Base-by-base conservation (phyloP, 148 eudicot genomes). In the Rheum nobile region DNA sequence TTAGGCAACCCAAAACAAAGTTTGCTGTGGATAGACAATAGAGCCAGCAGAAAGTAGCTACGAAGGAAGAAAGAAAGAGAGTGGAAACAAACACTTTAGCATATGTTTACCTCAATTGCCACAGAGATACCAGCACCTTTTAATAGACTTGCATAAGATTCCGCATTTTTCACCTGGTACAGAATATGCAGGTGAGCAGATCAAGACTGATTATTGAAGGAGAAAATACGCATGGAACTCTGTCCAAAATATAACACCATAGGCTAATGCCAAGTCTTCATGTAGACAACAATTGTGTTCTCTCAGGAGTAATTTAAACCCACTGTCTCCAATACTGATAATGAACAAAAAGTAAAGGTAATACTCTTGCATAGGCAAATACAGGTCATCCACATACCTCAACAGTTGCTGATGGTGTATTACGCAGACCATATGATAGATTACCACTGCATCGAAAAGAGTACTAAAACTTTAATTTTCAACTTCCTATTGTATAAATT, bases 391-490 rank as follows among this genome's bases (percentile, higher is more conserved):
- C 68, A 65, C 84, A 77, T 82, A 92, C 99, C 96, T 72, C 79
- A 41, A 90, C 76, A 74, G 88, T 88, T 55, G 97, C 96, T 73
- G 92, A 87, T 22, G 86, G 79, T 72, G 97, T 88, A 76, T 88
- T 90, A 41, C 97, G 91, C 65, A 95, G 96, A 74, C 99, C 99
- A 82, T 84, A 88, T 35, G 99, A 85, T 65, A 79, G 8, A 80
- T 87, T 87, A 71, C 96, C 97, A 81, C 99, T 95, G 88, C 80
- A 80, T 43, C 74, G n/a, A 75, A 34, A 46, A 79, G 39, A 61
- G 67, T 0, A 72, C 14, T 65, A 16, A 29, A 29, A 63, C 17
- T 17, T 65, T 17, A 65, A 32, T 17, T 9, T 59, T 59, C 67
- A 59, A 3, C 67, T 28, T 26, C 16, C 14, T 17, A 59, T 28